Conservation (phyloP, 129 eudicot species). For the Lactuca sativa region DNA sequence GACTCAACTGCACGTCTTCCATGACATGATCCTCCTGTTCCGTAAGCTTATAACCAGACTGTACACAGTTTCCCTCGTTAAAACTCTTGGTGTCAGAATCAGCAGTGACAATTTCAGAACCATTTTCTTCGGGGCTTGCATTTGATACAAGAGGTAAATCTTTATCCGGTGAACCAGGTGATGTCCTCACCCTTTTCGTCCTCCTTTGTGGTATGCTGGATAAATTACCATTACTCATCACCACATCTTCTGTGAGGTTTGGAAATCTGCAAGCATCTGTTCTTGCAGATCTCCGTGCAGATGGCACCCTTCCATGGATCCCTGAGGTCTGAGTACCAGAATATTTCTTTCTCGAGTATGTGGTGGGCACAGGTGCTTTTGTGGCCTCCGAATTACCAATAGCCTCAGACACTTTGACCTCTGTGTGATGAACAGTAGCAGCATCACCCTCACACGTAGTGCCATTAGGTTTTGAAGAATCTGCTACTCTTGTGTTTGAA, state of each 20-base stretch:
- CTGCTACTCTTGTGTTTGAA: conserved; percentile 29
- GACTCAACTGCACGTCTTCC: conserved; percentile 53
- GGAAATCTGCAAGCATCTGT: conserved; percentile 39
- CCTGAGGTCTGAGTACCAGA: conserved; percentile 33
- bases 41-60: conserved; percentile 45
- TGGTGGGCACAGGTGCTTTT: conserved; percentile 37
- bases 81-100: conserved; percentile 55
- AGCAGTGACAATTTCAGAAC: conserved; percentile 52
- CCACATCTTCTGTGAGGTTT: conserved; percentile 21
- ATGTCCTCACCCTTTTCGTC: conserved; percentile 54
- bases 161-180: conserved; percentile 46
- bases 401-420: conserved; percentile 26
- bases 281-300: conserved; percentile 63
- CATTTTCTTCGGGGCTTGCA: conserved; percentile 58
- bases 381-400: conserved; percentile 23
- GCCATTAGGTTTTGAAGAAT: conserved; percentile 31
- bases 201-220: conserved; percentile 47
- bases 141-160: conserved; percentile 43
- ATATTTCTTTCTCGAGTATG: conserved; percentile 52
- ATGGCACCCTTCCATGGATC: conserved; percentile 34
- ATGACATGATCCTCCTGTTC: conserved; percentile 42
- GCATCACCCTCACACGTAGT: conserved; percentile 43
- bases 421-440: conserved; percentile 32
- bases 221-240: conserved; percentile 35
- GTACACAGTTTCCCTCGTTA: conserved; percentile 53